Base-by-base conservation (phyloP, 257 asterid species). In the Solanum sparsipilum region DNA sequence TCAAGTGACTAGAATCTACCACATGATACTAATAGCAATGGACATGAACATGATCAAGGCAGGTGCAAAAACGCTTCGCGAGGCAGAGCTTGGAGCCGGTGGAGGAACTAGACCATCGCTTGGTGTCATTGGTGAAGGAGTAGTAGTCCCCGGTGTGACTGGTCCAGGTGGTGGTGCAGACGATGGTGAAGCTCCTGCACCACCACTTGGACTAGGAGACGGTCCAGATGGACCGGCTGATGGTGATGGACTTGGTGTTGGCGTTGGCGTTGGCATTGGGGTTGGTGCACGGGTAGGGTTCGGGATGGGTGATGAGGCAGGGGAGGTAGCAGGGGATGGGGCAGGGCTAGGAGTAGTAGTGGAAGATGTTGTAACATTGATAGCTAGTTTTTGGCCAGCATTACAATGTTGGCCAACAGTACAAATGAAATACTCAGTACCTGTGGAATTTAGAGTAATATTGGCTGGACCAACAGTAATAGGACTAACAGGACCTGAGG, bases 371-470 rank as follows among this genome's bases (percentile, higher is more conserved):
- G 95, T 34, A 84, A 94, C 97, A 58, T 87, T 92, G 91, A 95
- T 91, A 11, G 94, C 93, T 86, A 95, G 81, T 65, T 92, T 95
- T 81, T 95, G 98, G n/a, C 98, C 98, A 2, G 87, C 27, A 52
- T 76, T 5, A 84, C 98, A 95, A 27, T 95, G 98, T 11, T 44
- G 83, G 36, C 93, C 93, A 58, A 94, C 86, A 15, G 98, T 94
- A 87, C 96, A 93, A 25, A 93, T 92, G 91, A 87, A 95, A 91
- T 92, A 87, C 46, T 90, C 46, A 2, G 75, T 83, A 1, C 98
- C 98, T 83, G 92, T 11, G 13, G 96, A n/a, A 93, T 81, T 86
- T 13, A 95, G 93, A 21, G 93, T 91, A 70, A 89, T 38, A 46
- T 81, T 93, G 13, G 95, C 91, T 0, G 98, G 98, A 36, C 95